These are phyloP conservation scores for Hyphopichia burtonii DNA, from an alignment of 1,139 yeast species.

Conservation along the genomic window DNA sequence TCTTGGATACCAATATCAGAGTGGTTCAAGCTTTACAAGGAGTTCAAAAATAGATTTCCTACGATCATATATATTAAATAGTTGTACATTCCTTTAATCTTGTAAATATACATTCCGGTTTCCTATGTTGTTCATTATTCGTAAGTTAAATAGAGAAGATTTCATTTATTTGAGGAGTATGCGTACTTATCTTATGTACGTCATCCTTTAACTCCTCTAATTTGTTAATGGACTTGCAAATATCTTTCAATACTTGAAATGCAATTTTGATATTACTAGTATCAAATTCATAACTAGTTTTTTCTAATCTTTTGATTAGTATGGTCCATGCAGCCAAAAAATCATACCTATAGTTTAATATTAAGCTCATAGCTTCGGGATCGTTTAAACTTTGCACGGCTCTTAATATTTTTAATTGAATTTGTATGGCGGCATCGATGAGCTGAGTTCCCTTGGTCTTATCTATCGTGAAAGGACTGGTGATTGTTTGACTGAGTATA, in stretches of 20 bases:
- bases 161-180: not conserved
- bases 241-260: not conserved
- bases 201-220: not conserved
- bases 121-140: not conserved
- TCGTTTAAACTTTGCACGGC: constrained; percentile 11
- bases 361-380: constrained; percentile 15
- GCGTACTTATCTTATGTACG: not conserved
- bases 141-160: not conserved
- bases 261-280: not conserved
- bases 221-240: not conserved
- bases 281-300: constrained; percentile 1
- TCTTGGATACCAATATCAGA: constrained; percentile 82
- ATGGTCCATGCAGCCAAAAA: constrained; percentile 32
- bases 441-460: constrained; percentile 12
- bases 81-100: not conserved
- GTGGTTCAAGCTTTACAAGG: constrained; percentile 61
- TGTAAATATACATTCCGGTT: constrained; percentile 1
- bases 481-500: constrained; percentile 28
- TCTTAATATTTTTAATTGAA: constrained; percentile 17
- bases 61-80: not conserved
- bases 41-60: constrained; percentile 19
- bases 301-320: constrained; percentile 2
- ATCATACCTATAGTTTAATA: constrained; percentile 34
- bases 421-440: constrained; percentile 12
- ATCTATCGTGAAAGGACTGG: constrained; percentile 26